Base-by-base conservation (phyloP, 768 basidiomycete genomes). In the Butyriboletus loyo region DNA sequence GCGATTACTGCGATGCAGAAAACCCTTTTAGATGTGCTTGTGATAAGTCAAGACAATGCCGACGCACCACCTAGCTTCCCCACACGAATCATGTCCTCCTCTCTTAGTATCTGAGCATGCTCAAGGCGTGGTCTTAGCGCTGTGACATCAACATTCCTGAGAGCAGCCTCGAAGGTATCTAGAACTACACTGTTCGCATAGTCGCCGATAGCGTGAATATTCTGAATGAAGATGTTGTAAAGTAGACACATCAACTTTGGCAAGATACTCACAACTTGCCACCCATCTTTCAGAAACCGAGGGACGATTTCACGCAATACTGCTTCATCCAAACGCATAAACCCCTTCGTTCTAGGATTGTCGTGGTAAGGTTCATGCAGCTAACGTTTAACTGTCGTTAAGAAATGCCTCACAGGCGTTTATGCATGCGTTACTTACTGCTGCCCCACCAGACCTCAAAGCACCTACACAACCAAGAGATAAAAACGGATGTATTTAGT, bases 191-290 rank as follows among this genome's bases (percentile, higher is more conserved):
- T 78, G 66, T 96, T 96, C 36, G 93, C 92, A 46, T 86, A 82
- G 68, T 98, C 94, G 11, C 89, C 89, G 35, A 92, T 87, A 17
- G 88, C 88, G 67, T 91, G 89, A 15, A 93, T 84, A 61, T 94
- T 93, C 92, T 94, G 21, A 42, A 28, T 48, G 6, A 46, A 51
- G 42, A 46, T 51, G 31, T 25, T 6, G 19, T 21, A 3, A 40
- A 6, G 19, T 17, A 38, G 19, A 31, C 7, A 27, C 31, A 43
- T 21, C 22, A 14, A 27, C 24, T 24, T 42, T 17, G 11, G 14
- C 31, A 39, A 27, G 17, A 35, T 31, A 75, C 88, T 70, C 66
- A 92, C 92, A 55, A 92, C 89, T 77, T 96, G 92, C 92, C 92
- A 95, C 3, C 86, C 89, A 66, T 90, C 87, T 40, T 77, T 73